Conservation (phyloP, 2,329 filamentous ascomycete species). For the Davidsoniella neocaledoniae region DNA sequence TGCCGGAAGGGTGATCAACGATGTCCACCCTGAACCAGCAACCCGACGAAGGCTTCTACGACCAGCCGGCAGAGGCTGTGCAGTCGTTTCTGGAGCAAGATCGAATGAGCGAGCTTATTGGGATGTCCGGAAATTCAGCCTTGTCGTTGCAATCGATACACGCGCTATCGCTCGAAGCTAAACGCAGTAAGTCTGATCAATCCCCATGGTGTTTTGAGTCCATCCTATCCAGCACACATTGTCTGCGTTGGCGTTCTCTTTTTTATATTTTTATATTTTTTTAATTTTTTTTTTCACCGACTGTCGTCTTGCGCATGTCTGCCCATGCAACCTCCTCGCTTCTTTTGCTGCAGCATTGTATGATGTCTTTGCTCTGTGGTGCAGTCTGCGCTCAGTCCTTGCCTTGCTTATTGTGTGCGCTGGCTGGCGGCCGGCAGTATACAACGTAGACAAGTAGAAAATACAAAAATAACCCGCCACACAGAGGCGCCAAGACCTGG, state of each 20-base stretch:
- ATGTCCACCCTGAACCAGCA: background rate
- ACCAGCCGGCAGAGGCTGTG: background rate
- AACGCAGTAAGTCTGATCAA: conserved; percentile 5
- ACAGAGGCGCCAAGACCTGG: too few relatives aligned
- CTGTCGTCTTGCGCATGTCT: background rate
- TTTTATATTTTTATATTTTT: background rate
- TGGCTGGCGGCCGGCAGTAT: too few relatives aligned
- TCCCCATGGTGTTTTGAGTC: background rate
- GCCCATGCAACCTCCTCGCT: too few relatives aligned
- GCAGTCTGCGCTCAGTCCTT: too few relatives aligned
- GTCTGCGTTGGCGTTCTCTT: background rate
- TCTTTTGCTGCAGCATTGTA: too few relatives aligned
- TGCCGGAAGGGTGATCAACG: too few relatives aligned
- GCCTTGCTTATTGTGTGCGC: too few relatives aligned
- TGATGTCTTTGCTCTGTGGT: too few relatives aligned
- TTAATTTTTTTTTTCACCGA: background rate
- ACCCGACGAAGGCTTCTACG: conserved; percentile 11
- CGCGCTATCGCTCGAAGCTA: conserved; percentile 1
- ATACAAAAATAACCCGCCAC: too few relatives aligned
- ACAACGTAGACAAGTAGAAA: too few relatives aligned
- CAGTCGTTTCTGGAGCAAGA: background rate
- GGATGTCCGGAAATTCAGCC: background rate
- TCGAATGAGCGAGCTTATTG: background rate
- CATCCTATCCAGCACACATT: background rate
- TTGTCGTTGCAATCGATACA: conserved; percentile 3